Conservation (phyloP, 2,329 filamentous ascomycete species). For the Pseudonectria foliicola region DNA sequence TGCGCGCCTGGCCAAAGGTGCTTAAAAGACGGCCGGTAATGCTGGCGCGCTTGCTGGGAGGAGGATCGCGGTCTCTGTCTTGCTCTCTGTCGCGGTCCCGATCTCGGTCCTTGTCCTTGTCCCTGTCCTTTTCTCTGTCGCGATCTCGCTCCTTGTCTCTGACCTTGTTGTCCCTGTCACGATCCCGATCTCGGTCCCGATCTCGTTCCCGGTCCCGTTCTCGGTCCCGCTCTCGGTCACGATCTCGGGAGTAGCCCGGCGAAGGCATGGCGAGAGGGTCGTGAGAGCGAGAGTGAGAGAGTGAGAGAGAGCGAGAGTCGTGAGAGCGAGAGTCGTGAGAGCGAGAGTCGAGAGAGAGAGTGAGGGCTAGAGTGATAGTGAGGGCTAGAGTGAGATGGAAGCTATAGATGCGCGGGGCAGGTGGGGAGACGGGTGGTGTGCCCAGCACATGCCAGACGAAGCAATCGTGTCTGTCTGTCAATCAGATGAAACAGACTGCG, state of each 20-base stretch:
- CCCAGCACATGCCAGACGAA: no score
- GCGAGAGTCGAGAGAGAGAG: background rate
- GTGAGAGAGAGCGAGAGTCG: constrained; percentile 2
- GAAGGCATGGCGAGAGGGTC: no score
- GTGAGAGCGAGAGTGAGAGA: constrained; percentile 1
- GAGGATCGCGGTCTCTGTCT: constrained; percentile 12
- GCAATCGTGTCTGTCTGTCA: no score
- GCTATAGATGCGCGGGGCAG: no score
- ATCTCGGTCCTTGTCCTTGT: constrained; percentile 3
- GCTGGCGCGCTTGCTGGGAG: constrained; percentile 32
- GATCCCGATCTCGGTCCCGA: constrained; percentile 11
- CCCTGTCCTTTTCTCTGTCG: constrained; percentile 3
- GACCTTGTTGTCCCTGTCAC: constrained; percentile 2
- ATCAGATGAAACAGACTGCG: no score
- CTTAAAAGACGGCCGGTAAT: constrained; percentile 33
- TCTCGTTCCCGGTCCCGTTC: constrained; percentile 8
- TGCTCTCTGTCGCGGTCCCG: constrained; percentile 1
- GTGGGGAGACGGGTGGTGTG: no score
- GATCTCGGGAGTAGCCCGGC: no score
- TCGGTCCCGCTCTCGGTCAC: constrained; percentile 1
- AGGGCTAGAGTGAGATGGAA: no score
- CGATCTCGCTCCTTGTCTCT: background rate
- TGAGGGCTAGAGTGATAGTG: no score
- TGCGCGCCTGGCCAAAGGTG: constrained; percentile 27
- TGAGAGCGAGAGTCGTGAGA: background rate